Conservation (phyloP, 805 yeast genomes). For the Candida chauliodis region DNA sequence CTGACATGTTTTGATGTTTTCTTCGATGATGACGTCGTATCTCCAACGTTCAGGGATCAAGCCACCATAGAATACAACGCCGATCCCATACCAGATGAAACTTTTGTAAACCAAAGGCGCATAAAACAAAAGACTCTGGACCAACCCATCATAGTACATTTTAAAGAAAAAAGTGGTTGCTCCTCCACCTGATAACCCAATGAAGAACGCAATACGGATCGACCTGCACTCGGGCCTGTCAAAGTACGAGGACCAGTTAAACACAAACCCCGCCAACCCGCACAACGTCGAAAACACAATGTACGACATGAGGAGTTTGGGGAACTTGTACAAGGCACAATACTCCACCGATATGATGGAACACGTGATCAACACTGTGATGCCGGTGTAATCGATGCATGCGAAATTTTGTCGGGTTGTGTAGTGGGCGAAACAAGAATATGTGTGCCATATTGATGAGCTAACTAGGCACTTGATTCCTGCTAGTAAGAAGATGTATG, state of each 20-base stretch:
- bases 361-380: slow-evolving; percentile 84
- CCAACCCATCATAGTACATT: slow-evolving; percentile 52
- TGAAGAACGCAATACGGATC: slow-evolving; percentile 74
- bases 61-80: slow-evolving; percentile 84
- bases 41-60: slow-evolving; percentile 88
- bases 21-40: slow-evolving; percentile 53
- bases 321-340: slow-evolving; percentile 64
- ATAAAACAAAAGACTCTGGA: slow-evolving; percentile 51
- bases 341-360: slow-evolving; percentile 86
- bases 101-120: slow-evolving; percentile 67
- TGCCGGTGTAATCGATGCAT: slow-evolving; percentile 93
- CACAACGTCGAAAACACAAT: slow-evolving; percentile 60
- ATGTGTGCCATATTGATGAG: slow-evolving; percentile 90
- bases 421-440: slow-evolving; percentile 68
- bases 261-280: slow-evolving; percentile 67
- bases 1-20: slow-evolving; percentile 33
- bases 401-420: slow-evolving; percentile 71
- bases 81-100: slow-evolving; percentile 69
- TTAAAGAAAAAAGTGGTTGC: slow-evolving; percentile 58
- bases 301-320: slow-evolving; percentile 45
- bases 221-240: slow-evolving; percentile 84
- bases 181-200: slow-evolving; percentile 76
- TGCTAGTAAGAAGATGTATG: slow-evolving; percentile 65
- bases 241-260: slow-evolving; percentile 91
- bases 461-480: slow-evolving; percentile 74